Evolutionary conservation across 306 rosid genomes (phyloP), one percentile per base, ranked within the genome.

Genomic region (Quercus alba): DNA sequence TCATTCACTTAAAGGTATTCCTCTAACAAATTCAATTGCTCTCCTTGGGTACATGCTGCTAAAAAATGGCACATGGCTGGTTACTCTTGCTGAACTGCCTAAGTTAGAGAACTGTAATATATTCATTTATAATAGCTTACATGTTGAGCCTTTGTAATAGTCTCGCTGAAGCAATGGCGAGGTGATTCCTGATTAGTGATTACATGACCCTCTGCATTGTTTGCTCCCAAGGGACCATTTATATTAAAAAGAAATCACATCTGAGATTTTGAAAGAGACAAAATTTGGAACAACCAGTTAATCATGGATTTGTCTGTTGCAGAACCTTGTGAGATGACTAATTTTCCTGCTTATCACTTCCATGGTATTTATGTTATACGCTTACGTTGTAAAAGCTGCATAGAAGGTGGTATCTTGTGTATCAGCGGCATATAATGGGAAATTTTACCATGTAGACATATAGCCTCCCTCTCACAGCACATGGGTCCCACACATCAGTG

Each of bases 1-100:
- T 80, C 87, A 89, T 93, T 84, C 85, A 90, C 19, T 91, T 94
- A 59, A 93, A 93, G 96, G 97, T 90, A 81, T 63, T 73, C 28
- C 28, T 26, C 77, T 28, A 41, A 77, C 49, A 21, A 20, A 12
- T 77, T 49, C 66, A 30, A 25, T 75, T 74, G 71, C 78, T 84
- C 73, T 62, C 38, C 28, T 76, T 49, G 67, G 77, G 18, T 26
- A 73, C 77, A 20, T 73, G 59, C 63, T 72, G 12, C 72, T 68
- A 25, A 46, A 25, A 77, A 54, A 74, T 5, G 17, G 15, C 21
- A 46, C 52, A 12, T 20, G 59, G 41, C 70, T 63, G 14, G 35
- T 63, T 63, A 5, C 41, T 63, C 6, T 63, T 63, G n/a, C 70
- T 0, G 38, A 28, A 31, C 66, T 59, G 33, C 33, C 30, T 28